A percentile compares a stretch with the other conserved stretches of the same genome.
phyloP scores from a whole-genome alignment of 345 rosid genomes.

The Melastoma malabathricum region DNA sequence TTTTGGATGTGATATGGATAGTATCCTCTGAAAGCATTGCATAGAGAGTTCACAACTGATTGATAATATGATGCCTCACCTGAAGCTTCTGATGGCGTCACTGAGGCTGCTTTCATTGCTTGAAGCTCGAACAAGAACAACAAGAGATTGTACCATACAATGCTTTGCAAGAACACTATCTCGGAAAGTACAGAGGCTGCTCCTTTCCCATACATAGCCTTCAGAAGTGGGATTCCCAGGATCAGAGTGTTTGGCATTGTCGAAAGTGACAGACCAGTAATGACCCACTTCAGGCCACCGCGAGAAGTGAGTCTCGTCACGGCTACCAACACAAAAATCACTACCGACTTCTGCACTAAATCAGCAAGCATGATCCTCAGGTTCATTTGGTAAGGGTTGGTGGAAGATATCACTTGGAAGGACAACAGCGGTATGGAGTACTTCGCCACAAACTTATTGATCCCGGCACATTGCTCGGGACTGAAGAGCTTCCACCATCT shows the following conservation, averaged over 20 bases:
- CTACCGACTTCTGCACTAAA: slow-evolving; percentile 52
- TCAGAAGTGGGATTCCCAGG: slow-evolving; percentile 64
- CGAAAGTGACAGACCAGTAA: slow-evolving; percentile 59
- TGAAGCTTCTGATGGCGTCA: slow-evolving; percentile 21
- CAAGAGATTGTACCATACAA: slow-evolving; percentile 70
- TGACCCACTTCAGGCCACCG: slow-evolving; percentile 42
- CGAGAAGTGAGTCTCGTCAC: slow-evolving; percentile 35
- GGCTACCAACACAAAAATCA: slow-evolving; percentile 21
- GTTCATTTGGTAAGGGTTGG: slow-evolving; percentile 72
- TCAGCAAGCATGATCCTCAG: slow-evolving; percentile 46
- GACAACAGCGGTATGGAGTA: slow-evolving; percentile 69
- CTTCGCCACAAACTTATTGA: slow-evolving; percentile 82
- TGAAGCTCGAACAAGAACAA: slow-evolving; percentile 65
- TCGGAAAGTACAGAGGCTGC: slow-evolving; percentile 50
- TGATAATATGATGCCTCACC: slow-evolving; percentile 19
- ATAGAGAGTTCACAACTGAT: background rate
- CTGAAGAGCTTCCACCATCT: slow-evolving; percentile 62
- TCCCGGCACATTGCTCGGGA: slow-evolving; percentile 77
- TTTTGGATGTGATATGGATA: no score
- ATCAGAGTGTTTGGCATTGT: slow-evolving; percentile 78
- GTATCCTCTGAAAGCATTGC: no score
- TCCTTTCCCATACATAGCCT: slow-evolving; percentile 56
- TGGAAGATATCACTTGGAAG: slow-evolving; percentile 55
- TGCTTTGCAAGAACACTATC: slow-evolving; percentile 67
- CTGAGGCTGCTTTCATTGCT: slow-evolving; percentile 28